Evolutionary conservation across 2,329 filamentous ascomycete species (phyloP), one percentile per base, ranked within the genome.

Genomic region (Aspergillus nomiae): DNA sequence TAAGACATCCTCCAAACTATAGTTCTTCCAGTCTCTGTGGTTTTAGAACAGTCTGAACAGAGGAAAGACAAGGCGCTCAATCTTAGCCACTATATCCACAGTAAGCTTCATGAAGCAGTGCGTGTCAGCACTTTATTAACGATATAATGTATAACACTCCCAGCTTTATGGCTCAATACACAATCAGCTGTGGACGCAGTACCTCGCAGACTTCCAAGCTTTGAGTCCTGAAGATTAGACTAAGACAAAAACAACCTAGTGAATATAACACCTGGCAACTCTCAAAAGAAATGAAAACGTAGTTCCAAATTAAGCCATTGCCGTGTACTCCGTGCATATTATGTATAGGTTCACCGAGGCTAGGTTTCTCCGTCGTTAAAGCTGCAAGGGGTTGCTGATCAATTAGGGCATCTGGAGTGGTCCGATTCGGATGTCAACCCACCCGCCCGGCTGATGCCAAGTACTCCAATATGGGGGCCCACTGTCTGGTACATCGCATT

Each of bases 381-480:
- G 28, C 26, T 41, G 34, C 19, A 30, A 32, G 46, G 58, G 26
- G 34, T 16, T 34, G 36, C 7, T 54, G 28, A n/a, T 24, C 28
- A 54, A 51, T 38, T 28, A 24, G 43, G 38, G 11, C 30, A 32
- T 38, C 38, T 30, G 10, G 50, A 30, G 60, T 63, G 61, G 61
- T 60, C 51, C 57, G 61, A 63, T 34, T 57, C 61, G 61, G 61
- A 63, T 57, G 50, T 2, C 9, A 41, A 28, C 12, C n/a, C 24
- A 30, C 32, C 56, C 57, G 57, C 21, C 26, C 21, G 21, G 21
- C 21, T 24, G 41, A 43, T 53, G 58, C 61, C 45, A 56, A 51
- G 45, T 45, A 7, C 24, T n/a, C 43, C 36, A 36, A 21, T 21
- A 38, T 38, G 12, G 21, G 30, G 51, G 30, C 8, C 51, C 51